Percentiles rank a stretch among this genome's conserved stretches.
Evolutionary conservation across 164 flowering plant species (phyloP).

Genomic region (Kalanchoe fedtschenkoi): DNA sequence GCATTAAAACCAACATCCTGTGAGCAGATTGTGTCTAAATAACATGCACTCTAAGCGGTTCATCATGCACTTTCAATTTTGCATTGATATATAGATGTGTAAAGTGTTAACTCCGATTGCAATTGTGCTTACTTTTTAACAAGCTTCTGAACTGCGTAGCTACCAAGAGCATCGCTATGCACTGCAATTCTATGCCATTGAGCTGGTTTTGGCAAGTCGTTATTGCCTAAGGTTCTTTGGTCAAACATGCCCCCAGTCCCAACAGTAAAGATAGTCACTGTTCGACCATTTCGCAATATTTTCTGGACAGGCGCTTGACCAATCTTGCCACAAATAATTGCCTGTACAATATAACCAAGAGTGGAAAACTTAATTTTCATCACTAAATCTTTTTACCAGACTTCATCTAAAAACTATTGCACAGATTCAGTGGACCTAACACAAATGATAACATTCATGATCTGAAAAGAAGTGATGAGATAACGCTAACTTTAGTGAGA

Average conservation of each 20-base stretch:
- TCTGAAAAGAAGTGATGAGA: neutral
- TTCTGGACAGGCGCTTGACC: constrained; percentile 89
- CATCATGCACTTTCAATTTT: neutral
- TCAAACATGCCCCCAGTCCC: constrained; percentile 97
- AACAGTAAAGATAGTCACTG: constrained; percentile 82
- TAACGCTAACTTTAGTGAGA: too few relatives aligned
- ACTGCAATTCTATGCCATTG: constrained; percentile 97
- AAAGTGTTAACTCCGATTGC: neutral
- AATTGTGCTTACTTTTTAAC: constrained; percentile 47
- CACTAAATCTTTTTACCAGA: neutral
- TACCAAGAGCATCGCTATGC: constrained; percentile 65
- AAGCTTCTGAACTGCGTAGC: constrained; percentile 78
- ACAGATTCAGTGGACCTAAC: neutral
- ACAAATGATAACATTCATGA: neutral
- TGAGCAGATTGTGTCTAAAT: neutral
- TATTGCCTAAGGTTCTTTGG: constrained; percentile 43
- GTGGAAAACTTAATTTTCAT: neutral
- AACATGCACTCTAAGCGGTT: neutral
- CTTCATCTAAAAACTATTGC: neutral
- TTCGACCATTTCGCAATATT: constrained; percentile 77
- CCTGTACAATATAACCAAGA: constrained; percentile 28
- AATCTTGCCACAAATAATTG: constrained; percentile 85
- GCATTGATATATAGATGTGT: neutral
- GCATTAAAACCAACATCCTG: constrained; percentile 13
- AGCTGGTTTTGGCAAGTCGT: constrained; percentile 64